phyloP scores from a whole-genome alignment of 1,139 yeast genomes.

The Torulaspora pretoriensis region DNA sequence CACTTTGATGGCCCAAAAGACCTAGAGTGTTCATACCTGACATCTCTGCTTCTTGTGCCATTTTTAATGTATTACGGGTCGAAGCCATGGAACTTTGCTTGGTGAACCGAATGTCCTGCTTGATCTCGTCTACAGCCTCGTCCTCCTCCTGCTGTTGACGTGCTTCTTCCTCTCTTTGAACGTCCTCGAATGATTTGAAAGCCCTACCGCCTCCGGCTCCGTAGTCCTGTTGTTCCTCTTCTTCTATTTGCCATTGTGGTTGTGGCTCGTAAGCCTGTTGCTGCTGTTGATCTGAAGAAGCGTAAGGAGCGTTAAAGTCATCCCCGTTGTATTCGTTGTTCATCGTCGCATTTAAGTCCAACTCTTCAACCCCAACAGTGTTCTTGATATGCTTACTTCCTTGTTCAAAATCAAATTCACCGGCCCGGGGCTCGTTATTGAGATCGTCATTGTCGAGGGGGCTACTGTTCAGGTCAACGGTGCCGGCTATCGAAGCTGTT shows the following conservation, averaged over 20 bases:
- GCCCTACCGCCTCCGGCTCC: constrained; percentile 27
- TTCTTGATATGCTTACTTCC: constrained; percentile 8
- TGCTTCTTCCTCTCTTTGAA: constrained; percentile 43
- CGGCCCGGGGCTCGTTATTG: constrained; percentile 17
- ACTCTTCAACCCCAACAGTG: constrained; percentile 21
- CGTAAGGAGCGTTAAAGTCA: constrained; percentile 16
- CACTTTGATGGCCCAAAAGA: constrained; percentile 89
- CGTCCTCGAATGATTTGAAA: constrained; percentile 35
- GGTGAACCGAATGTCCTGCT: constrained; percentile 76
- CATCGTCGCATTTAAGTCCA: constrained; percentile 27
- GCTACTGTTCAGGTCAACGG: constrained; percentile 16
- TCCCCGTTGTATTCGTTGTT: constrained; percentile 25
- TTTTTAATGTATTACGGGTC: constrained; percentile 77
- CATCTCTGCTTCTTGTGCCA: constrained; percentile 91
- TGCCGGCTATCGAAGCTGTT: constrained; percentile 12
- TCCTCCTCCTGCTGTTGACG: constrained; percentile 60
- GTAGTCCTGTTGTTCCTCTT: constrained; percentile 21
- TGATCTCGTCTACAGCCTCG: constrained; percentile 85
- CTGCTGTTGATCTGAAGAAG: constrained; percentile 19
- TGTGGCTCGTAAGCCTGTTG: constrained; percentile 15
- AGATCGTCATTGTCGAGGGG: constrained; percentile 15
- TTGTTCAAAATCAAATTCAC: constrained; percentile 19
- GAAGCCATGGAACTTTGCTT: constrained; percentile 85
- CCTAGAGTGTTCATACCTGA: constrained; percentile 88
- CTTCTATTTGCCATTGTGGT: constrained; percentile 18